A percentile compares a stretch with the other conserved stretches of the same genome.
These are phyloP conservation scores for Babjeviella inositovora DNA, from an alignment of 805 yeast genomes.

Conservation along the genomic window DNA sequence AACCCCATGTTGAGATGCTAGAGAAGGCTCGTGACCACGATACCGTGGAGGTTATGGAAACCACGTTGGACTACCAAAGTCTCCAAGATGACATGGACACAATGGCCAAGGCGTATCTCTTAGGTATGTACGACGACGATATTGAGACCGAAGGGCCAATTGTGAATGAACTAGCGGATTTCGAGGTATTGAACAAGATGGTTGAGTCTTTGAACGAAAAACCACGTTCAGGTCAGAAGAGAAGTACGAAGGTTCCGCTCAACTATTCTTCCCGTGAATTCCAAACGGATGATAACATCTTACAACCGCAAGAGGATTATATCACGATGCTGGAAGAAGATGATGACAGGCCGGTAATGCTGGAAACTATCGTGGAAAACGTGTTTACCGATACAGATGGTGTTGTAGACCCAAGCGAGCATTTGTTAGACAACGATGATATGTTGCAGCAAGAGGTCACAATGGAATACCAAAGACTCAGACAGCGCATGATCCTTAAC, in stretches of 20 bases:
- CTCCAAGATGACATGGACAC: slow-evolving; percentile 30
- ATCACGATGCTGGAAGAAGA: slow-evolving; percentile 15
- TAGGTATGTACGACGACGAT: slow-evolving; percentile 49
- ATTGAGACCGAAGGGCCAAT: slow-evolving; percentile 31
- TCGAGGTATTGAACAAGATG: slow-evolving; percentile 29
- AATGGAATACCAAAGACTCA: slow-evolving; percentile 36
- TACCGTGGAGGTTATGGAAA: slow-evolving; percentile 7
- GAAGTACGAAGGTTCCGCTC: too few relatives aligned
- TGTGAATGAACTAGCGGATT: slow-evolving; percentile 35
- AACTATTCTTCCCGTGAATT: too few relatives aligned
- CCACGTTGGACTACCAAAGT: slow-evolving; percentile 20
- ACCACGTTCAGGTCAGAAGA: too few relatives aligned
- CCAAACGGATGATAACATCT: slow-evolving; percentile 5
- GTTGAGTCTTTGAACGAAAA: slow-evolving; percentile 18
- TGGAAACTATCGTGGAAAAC: slow-evolving; percentile 26
- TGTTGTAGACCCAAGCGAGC: slow-evolving; percentile 10
- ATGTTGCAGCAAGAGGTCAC: slow-evolving; percentile 30
- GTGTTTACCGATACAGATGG: slow-evolving; percentile 10
- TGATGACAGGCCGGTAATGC: slow-evolving; percentile 18
- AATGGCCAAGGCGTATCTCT: slow-evolving; percentile 44
- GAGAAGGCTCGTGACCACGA: slow-evolving; percentile 1
- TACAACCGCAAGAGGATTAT: slow-evolving; percentile 5
- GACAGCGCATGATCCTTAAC: slow-evolving; percentile 29
- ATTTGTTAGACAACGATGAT: slow-evolving; percentile 11
- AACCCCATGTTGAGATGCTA: too few relatives aligned